phyloP scores from a whole-genome alignment of 2,329 filamentous ascomycete species.

The Neonectria sp. region DNA sequence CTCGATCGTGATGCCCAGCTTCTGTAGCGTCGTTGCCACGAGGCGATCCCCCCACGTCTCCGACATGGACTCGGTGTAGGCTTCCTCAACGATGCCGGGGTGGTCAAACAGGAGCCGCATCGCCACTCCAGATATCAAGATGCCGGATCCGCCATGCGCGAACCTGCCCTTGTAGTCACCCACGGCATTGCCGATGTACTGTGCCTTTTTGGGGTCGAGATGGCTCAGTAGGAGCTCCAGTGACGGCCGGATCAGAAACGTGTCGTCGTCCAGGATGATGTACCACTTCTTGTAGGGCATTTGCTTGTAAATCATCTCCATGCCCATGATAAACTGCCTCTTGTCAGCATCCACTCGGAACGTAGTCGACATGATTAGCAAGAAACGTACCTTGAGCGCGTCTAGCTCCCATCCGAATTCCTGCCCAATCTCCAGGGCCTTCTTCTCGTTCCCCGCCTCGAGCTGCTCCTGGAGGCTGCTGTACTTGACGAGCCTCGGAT shows the following conservation, averaged over 20 bases:
- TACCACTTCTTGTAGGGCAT: constrained; percentile 73
- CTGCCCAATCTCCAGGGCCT: constrained; percentile 56
- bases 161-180: constrained; percentile 70
- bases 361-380: background rate
- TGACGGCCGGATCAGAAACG: constrained; percentile 66
- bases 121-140: constrained; percentile 67
- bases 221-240: constrained; percentile 64
- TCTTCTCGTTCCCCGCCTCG: constrained; percentile 54
- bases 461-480: constrained; percentile 56
- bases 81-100: constrained; percentile 59
- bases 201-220: constrained; percentile 61
- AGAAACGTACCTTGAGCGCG: constrained; percentile 61
- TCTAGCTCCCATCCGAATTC: constrained; percentile 65
- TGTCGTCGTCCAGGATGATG: constrained; percentile 71
- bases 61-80: constrained; percentile 64
- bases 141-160: constrained; percentile 69
- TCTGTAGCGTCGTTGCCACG: constrained; percentile 67
- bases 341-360: constrained; percentile 10
- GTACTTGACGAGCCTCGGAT: constrained; percentile 60
- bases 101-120: constrained; percentile 63
- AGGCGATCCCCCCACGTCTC: constrained; percentile 70
- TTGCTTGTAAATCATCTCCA: constrained; percentile 65
- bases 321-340: constrained; percentile 67
- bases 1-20: constrained; percentile 68
- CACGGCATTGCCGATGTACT: constrained; percentile 71